Percentiles rank a stretch among this genome's conserved stretches.
Conservation (phyloP, 495 filamentous ascomycete genomes). For the Filosporella fistucella region DNA sequence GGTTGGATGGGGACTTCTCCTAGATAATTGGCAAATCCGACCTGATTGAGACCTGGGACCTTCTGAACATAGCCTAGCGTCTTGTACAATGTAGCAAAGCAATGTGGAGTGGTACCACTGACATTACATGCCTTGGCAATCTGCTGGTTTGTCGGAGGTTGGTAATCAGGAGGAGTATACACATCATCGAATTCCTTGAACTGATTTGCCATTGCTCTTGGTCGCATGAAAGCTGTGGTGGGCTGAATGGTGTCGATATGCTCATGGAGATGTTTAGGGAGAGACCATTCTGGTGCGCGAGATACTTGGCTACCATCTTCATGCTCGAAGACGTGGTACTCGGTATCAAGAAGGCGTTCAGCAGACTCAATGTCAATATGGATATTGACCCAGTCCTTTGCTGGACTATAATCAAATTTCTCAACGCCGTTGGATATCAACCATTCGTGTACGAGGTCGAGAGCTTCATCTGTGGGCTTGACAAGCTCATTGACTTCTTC, state of each 20-base stretch:
- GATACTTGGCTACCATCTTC: conserved; percentile 27
- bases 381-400: conserved; percentile 45
- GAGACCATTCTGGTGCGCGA: conserved; percentile 41
- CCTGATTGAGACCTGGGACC: conserved; percentile 30
- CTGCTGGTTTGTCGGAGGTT: conserved; percentile 1
- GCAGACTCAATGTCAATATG: conserved; percentile 47
- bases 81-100: conserved; percentile 49
- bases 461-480: conserved; percentile 33
- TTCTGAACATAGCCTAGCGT: conserved; percentile 38
- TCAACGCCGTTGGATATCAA: conserved; percentile 45
- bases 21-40: conserved; percentile 67
- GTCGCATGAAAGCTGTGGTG: conserved; percentile 55
- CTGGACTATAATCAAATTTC: conserved; percentile 38
- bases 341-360: conserved; percentile 51
- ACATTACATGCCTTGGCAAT: conserved; percentile 37
- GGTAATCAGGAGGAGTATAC: not conserved
- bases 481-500: conserved; percentile 30
- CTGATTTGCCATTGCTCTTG: not conserved
- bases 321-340: conserved; percentile 56
- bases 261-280: conserved; percentile 49
- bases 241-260: conserved; percentile 63
- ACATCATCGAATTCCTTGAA: conserved; percentile 3
- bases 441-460: conserved; percentile 41
- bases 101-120: conserved; percentile 46
- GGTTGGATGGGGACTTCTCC: conserved; percentile 58